Conservation (phyloP, 441 rosid species). For the Sinapis alba region DNA sequence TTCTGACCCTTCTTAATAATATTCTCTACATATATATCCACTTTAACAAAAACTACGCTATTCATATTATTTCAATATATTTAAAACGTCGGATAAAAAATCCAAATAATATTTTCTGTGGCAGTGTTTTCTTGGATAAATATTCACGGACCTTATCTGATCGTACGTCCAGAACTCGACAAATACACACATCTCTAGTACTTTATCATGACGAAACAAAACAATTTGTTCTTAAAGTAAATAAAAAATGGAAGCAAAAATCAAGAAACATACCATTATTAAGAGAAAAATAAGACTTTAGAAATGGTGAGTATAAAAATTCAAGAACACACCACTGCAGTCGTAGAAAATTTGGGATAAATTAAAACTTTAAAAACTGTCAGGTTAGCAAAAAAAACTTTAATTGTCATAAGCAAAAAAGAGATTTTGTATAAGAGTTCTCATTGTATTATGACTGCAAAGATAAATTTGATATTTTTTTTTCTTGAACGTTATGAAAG, state of each 20-base stretch:
- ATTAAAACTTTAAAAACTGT: not conserved
- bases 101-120: conserved; percentile 19
- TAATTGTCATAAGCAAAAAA: not conserved
- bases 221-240: not conserved
- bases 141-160: conserved; percentile 35
- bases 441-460: too few species aligned
- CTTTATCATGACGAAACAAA: conserved; percentile 21
- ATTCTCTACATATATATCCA: not conserved
- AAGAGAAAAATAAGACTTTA: not conserved
- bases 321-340: not conserved
- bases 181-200: conserved; percentile 21
- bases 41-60: conserved; percentile 6
- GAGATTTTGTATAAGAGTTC: not conserved
- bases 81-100: not conserved
- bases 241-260: not conserved
- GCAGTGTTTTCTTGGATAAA: conserved; percentile 21
- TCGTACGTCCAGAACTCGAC: conserved; percentile 27
- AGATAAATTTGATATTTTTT: not conserved
- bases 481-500: not conserved
- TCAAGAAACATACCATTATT: not conserved
- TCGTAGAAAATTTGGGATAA: not conserved
- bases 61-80: not conserved
- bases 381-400: not conserved
- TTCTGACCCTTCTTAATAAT: not conserved
- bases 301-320: not conserved